Evolutionary conservation across 495 filamentous ascomycete genomes (phyloP).

Genomic region (Aspergillus homomorphus): DNA sequence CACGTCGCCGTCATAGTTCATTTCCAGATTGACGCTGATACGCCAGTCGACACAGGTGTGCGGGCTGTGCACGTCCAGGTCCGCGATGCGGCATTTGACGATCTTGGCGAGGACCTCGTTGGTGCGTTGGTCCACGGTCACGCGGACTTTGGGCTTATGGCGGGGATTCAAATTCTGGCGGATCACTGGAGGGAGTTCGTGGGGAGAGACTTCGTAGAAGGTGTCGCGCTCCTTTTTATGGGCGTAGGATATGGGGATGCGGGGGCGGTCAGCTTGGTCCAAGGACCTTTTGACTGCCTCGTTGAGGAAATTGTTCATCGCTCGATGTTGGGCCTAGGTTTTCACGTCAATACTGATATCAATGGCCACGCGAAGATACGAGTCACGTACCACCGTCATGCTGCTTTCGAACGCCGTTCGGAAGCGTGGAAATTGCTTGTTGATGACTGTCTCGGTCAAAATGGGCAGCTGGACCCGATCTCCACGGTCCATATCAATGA

Average conservation of each 20-base stretch:
- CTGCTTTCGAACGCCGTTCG: slow-evolving; percentile 67
- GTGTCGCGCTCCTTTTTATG: slow-evolving; percentile 78
- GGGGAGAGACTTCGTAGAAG: slow-evolving; percentile 72
- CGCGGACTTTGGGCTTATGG: slow-evolving; percentile 66
- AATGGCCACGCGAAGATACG: slow-evolving; percentile 6
- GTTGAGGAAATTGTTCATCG: slow-evolving; percentile 79
- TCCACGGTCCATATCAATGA: slow-evolving; percentile 67
- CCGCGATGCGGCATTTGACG: slow-evolving; percentile 80
- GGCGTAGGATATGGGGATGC: slow-evolving; percentile 73
- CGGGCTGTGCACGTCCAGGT: slow-evolving; percentile 77
- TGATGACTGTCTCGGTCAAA: slow-evolving; percentile 62
- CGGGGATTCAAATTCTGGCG: slow-evolving; percentile 55
- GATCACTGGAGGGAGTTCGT: slow-evolving; percentile 52
- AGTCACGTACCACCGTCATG: slow-evolving; percentile 72
- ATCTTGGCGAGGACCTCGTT: slow-evolving; percentile 75
- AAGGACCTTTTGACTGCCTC: slow-evolving; percentile 51
- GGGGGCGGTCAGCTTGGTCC: slow-evolving; percentile 35
- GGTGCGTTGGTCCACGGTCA: slow-evolving; percentile 72
- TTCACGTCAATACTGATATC: slow-evolving; percentile 1
- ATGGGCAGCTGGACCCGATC: slow-evolving; percentile 65
- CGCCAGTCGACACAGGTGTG: slow-evolving; percentile 73
- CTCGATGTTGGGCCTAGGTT: slow-evolving; percentile 67
- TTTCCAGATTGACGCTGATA: slow-evolving; percentile 87
- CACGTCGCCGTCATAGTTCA: slow-evolving; percentile 71
- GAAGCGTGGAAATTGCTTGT: slow-evolving; percentile 44